phyloP scores from a whole-genome alignment of 495 filamentous ascomycete species.

The Ramalina peruviana region DNA sequence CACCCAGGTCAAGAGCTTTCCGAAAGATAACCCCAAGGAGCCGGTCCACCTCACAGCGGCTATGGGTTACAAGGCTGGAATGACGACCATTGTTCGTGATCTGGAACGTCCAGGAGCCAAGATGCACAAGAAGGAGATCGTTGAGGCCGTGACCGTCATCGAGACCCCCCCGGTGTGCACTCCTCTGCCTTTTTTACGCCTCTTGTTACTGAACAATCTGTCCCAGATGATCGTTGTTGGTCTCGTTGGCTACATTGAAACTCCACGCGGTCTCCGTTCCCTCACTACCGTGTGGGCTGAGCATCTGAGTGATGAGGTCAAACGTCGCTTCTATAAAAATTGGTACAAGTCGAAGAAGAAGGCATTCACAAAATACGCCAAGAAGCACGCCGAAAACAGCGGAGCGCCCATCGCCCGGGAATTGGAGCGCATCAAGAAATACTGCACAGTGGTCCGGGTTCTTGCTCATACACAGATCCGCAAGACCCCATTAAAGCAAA shows the following conservation, averaged over 20 bases:
- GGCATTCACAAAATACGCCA: constrained; percentile 99
- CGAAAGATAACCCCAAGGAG: constrained; percentile 99
- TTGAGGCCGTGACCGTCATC: constrained; percentile 97
- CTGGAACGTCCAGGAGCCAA: constrained; percentile 98
- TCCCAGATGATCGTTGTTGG: constrained; percentile 93
- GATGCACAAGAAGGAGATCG: constrained; percentile 99
- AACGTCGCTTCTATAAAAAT: constrained; percentile 99
- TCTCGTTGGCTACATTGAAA: constrained; percentile 99
- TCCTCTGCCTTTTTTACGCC: constrained; percentile 8
- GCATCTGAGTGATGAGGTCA: constrained; percentile 95
- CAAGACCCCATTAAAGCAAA: constrained; percentile 99
- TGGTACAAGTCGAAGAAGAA: constrained; percentile 99
- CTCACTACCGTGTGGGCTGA: constrained; percentile 99
- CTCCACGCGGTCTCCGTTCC: constrained; percentile 96
- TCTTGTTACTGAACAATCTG: constrained; percentile 41
- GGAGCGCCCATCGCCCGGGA: constrained; percentile 85
- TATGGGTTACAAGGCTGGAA: constrained; percentile 99
- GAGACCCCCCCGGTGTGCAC: constrained; percentile 95
- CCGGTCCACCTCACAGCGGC: constrained; percentile 95
- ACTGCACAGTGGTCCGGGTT: constrained; percentile 98
- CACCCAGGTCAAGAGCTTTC: constrained; percentile 60
- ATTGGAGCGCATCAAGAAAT: constrained; percentile 99
- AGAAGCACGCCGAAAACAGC: constrained; percentile 91
- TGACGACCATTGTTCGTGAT: constrained; percentile 99
- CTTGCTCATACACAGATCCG: constrained; percentile 99